Evolutionary conservation across 2,329 filamentous ascomycete species (phyloP), one percentile per base, ranked within the genome.

Genomic region (Sporothrix brunneoviolacea): DNA sequence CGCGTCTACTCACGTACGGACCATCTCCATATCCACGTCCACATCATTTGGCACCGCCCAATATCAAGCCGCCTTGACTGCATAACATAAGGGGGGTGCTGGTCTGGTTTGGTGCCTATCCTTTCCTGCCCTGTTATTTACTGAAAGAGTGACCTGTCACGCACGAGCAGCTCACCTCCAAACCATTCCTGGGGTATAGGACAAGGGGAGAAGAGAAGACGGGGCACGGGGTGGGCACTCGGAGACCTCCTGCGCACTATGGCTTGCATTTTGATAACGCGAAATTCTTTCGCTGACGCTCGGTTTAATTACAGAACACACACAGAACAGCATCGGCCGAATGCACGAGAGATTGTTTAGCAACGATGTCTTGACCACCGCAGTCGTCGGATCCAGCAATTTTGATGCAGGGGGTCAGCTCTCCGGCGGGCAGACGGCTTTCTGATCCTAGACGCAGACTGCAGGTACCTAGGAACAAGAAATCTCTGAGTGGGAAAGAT

Each of bases 21-120:
- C n/a, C n/a, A n/a, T 24, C 32, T 44, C 15, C 42, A 12, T 36
- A 12, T 44, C 30, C 19, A 18, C 18, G 19, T 15, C 42, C 19
- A 24, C 43, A 46, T 36, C 43, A 46, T 19, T 37, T 46, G 32
- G 33, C 33, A 37, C 32, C 19, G 43, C 43, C n/a, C 43, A 46
- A 46, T 46, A 46, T 46, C 43, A 37, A 12, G 21, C 43, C 32
- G 32, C 9, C 22, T 12, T 15, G 21, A 21, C 21, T 46, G 32
- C 43, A 37, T 46, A n/a, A 46, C 28, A 18, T 9, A 46, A 37
- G 21, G 43, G 32, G n/a, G 28, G 33, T 27, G 22, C n/a, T 46
- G 28, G 30, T 19, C 39, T 15, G 22, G 8, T 9, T 21, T 33
- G 10, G 12, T 7, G 21, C 30, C 16, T 24, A 6, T 13, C 8